These are phyloP conservation scores for Emiliania huxleyi DNA, from an alignment of 78 protist species.

Conservation along the genomic window DNA sequence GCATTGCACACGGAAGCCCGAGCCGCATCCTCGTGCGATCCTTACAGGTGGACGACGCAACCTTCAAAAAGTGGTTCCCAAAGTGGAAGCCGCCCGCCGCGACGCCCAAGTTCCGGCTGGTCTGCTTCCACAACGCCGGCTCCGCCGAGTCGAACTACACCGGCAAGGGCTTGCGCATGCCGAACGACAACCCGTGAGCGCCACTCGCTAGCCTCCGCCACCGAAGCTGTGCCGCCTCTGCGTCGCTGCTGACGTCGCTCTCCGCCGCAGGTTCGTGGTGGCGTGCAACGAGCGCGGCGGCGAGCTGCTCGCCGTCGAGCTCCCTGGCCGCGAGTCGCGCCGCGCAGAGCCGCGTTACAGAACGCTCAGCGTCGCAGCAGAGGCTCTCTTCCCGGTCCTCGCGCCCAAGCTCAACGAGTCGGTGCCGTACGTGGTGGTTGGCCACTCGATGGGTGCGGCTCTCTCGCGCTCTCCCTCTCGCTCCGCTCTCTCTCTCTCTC, in stretches of 20 bases:
- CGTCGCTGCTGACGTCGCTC: too few species aligned
- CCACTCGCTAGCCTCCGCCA: too few species aligned
- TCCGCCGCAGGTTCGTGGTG: background rate
- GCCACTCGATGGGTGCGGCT: background rate
- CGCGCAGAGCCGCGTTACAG: background rate
- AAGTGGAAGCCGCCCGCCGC: background rate
- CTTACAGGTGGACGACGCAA: background rate
- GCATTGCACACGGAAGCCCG: too few species aligned
- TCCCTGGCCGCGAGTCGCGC: background rate
- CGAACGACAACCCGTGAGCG: background rate
- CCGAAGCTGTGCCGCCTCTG: too few species aligned
- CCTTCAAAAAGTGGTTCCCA: background rate
- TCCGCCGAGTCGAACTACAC: background rate
- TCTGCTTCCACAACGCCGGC: slow-evolving; percentile 16
- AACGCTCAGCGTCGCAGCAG: background rate
- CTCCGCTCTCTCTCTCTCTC: too few species aligned
- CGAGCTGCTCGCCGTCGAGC: background rate
- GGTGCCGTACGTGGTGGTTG: background rate
- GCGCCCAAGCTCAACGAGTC: background rate
- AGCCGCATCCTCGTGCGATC: too few species aligned
- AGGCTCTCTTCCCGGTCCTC: background rate
- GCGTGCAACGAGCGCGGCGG: background rate
- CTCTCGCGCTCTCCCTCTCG: too few species aligned
- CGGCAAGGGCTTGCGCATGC: background rate
- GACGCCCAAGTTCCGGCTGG: background rate